phyloP scores from a whole-genome alignment of 2,329 filamentous ascomycete species.

The Stemphylium lycopersici region DNA sequence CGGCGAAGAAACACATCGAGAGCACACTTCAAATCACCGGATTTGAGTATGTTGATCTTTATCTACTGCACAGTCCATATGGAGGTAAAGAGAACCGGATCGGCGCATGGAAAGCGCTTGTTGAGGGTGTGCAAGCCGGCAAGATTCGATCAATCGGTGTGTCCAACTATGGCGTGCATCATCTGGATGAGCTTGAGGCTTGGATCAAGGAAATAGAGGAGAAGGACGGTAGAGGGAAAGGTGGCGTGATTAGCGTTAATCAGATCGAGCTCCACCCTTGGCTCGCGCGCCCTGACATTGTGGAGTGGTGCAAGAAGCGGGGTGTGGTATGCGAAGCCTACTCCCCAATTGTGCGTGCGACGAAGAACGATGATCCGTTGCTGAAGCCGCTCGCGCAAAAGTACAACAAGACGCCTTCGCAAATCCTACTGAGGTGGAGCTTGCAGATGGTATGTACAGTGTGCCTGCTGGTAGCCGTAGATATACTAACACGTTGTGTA shows the following conservation, averaged over 20 bases:
- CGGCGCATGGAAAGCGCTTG: conserved; percentile 61
- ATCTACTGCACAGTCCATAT: conserved; percentile 61
- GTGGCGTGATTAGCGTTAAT: conserved; percentile 78
- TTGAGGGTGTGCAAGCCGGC: conserved; percentile 59
- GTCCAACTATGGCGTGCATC: conserved; percentile 62
- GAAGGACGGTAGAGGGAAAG: conserved; percentile 66
- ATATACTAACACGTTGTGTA: conserved; percentile 27
- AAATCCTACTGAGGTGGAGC: conserved; percentile 67
- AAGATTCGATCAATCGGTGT: conserved; percentile 62
- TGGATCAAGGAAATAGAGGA: conserved; percentile 68
- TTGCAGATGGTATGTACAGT: conserved; percentile 41
- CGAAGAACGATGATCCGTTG: conserved; percentile 59
- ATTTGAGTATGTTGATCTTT: conserved; percentile 72
- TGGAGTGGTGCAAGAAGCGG: conserved; percentile 71
- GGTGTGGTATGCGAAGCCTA: conserved; percentile 57
- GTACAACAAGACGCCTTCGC: conserved; percentile 63
- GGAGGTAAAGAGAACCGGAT: conserved; percentile 57
- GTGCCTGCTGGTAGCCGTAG: no score
- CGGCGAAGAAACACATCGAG: conserved; percentile 65
- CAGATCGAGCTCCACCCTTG: conserved; percentile 88
- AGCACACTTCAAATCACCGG: conserved; percentile 60
- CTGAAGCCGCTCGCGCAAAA: conserved; percentile 61
- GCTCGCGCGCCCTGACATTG: conserved; percentile 79
- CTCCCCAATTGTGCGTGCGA: conserved; percentile 53
- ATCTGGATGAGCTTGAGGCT: conserved; percentile 60